Evolutionary conservation across 1,284 basidiomycete species (phyloP).

Genomic region (Moesziomyces sp.): DNA sequence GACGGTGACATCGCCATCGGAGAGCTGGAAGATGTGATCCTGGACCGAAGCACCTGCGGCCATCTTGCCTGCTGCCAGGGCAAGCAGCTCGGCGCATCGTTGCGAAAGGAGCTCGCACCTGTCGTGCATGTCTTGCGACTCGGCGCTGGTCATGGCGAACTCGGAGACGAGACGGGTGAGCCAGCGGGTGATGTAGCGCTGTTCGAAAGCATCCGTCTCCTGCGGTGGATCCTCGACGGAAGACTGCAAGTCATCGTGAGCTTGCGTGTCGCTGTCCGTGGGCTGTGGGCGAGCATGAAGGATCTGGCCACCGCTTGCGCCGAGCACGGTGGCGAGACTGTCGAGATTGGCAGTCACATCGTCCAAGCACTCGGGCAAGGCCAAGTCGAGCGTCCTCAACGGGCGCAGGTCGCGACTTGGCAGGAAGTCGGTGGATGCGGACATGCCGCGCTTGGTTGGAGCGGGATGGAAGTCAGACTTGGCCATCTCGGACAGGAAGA

Average conservation of each 20-base stretch:
- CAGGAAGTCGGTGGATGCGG: slow-evolving; percentile 20
- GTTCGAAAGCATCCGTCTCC: slow-evolving; percentile 37
- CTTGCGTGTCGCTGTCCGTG: background rate
- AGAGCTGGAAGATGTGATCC: slow-evolving; percentile 24
- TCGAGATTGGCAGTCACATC: slow-evolving; percentile 16
- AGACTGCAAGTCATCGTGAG: background rate
- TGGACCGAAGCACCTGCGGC: slow-evolving; percentile 37
- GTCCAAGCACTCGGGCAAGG: slow-evolving; percentile 14
- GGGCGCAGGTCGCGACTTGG: slow-evolving; percentile 48
- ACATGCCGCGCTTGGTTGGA: slow-evolving; percentile 11
- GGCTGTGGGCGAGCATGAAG: slow-evolving; percentile 17
- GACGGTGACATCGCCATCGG: slow-evolving; percentile 17
- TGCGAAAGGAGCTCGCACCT: slow-evolving; percentile 22
- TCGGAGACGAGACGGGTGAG: slow-evolving; percentile 44
- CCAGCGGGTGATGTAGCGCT: slow-evolving; percentile 38
- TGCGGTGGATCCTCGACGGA: slow-evolving; percentile 21
- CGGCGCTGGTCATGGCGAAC: slow-evolving; percentile 11
- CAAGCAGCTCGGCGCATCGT: slow-evolving; percentile 41
- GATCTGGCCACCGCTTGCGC: slow-evolving; percentile 32
- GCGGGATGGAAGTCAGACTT: background rate
- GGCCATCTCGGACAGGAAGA: too few relatives aligned
- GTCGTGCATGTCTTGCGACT: slow-evolving; percentile 9
- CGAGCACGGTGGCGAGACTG: slow-evolving; percentile 25
- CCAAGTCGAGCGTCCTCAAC: slow-evolving; percentile 34
- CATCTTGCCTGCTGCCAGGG: slow-evolving; percentile 48